Evolutionary conservation across 495 filamentous ascomycete genomes (phyloP), one percentile per base, ranked within the genome.

Genomic region (Hypoxylon fuscum): DNA sequence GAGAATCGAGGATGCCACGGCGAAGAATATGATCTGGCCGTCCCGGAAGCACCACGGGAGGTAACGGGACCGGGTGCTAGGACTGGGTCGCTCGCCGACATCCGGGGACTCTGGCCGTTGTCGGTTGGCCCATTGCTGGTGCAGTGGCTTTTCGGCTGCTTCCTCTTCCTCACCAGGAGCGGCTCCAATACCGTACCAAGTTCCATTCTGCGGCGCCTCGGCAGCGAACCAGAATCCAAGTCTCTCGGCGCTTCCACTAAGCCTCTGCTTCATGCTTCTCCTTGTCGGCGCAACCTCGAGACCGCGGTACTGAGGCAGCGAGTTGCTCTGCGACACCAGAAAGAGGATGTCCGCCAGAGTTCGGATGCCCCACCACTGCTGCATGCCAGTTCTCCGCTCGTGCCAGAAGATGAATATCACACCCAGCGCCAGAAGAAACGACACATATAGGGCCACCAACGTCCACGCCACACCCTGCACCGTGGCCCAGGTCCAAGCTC

Each of bases 381-480:
- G 85, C 64, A 97, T 74, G 2, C 93, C 93, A 0, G 92, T 91
- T 27, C 76, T 77, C 20, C 81, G 74, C 27, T 85, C 67, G 43
- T 76, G 82, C 71, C 80, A 77, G 49, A 72, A 76, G 11, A 76
- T 60, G 15, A 89, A 69, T 5, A 90, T 58, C 14, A 79, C 62
- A 23, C 83, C 51, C 2, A 87, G 71, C 3, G 86, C 87, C 35
- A 87, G 66, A 3, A 86, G 66, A 56, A 93, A 68, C 2, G 91
- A 73, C 4, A 88, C 72, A 70, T 96, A 97, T 0, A 93, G 66
- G 11, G 77, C 89, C 29, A 93, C 85, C 32, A 93, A 74, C 1
- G 87, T 85, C 92, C 92, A 97, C 7, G 88, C 88, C 17, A 93
- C 79, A 2, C 85, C 84, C 56, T 90, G 85, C 1, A 91, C 90